Evolutionary conservation across 495 filamentous ascomycete species (phyloP).

Genomic region (Talaromyces thailandensis): DNA sequence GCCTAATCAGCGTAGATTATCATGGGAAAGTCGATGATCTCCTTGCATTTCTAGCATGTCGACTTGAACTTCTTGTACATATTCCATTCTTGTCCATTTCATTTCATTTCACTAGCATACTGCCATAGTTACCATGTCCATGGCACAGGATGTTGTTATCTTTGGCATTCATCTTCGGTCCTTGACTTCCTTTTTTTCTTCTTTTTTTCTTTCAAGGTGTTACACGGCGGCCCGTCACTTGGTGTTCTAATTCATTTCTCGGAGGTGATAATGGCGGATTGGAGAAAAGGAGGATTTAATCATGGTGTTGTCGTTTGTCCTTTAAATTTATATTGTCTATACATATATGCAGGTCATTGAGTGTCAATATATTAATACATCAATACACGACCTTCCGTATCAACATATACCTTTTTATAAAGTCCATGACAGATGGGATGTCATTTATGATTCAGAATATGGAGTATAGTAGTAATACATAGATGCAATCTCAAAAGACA

Average conservation of each 20-base stretch:
- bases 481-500: not conserved
- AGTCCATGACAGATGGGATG: not conserved
- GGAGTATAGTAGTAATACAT: not conserved
- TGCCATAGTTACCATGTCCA: not conserved
- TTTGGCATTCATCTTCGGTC: not conserved
- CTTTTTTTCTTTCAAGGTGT: not conserved
- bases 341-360: not conserved
- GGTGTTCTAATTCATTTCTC: not conserved
- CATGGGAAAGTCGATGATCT: constrained; percentile 1
- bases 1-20: not conserved
- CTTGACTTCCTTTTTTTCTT: not conserved
- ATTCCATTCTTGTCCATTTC: not conserved
- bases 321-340: not conserved
- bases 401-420: not conserved
- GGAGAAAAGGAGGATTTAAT: not conserved
- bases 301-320: not conserved
- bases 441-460: not conserved
- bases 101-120: too few species aligned
- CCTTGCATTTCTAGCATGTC: not conserved
- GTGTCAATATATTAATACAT: not conserved
- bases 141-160: not conserved
- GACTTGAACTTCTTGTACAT: not conserved
- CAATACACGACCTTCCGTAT: not conserved
- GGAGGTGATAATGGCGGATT: not conserved
- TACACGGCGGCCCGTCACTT: not conserved